Evolutionary conservation across 768 basidiomycete species (phyloP).

Genomic region (Chalciporus piperatus): DNA sequence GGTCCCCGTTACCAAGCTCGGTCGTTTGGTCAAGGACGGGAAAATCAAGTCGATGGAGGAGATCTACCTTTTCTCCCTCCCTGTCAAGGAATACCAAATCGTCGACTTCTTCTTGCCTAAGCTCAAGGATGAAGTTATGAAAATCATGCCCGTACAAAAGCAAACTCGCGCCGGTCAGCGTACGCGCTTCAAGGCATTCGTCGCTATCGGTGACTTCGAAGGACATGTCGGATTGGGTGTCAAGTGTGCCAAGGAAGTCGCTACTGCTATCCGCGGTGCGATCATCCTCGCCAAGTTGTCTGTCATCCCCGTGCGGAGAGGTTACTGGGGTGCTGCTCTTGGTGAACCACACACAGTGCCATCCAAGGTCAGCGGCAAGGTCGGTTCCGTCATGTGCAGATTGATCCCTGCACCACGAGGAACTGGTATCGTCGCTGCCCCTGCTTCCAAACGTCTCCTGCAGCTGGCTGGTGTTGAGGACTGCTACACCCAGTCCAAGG

Average conservation of each 20-base stretch:
- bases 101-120: slow-evolving; percentile 99
- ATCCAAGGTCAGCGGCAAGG: slow-evolving; percentile 97
- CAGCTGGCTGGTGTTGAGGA: slow-evolving; percentile 98
- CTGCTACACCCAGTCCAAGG: slow-evolving; percentile 96
- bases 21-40: slow-evolving; percentile 98
- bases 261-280: slow-evolving; percentile 98
- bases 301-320: slow-evolving; percentile 96
- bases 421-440: slow-evolving; percentile 99
- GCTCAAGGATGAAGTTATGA: slow-evolving; percentile 99
- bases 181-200: slow-evolving; percentile 99
- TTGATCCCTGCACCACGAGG: slow-evolving; percentile 98
- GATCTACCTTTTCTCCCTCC: slow-evolving; percentile 99
- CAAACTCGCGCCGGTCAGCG: slow-evolving; percentile 99
- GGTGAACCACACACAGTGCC: slow-evolving; percentile 99
- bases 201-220: slow-evolving; percentile 98
- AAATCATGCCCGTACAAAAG: slow-evolving; percentile 99
- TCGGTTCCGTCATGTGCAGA: slow-evolving; percentile 98
- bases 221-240: slow-evolving; percentile 99
- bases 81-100: slow-evolving; percentile 99
- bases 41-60: slow-evolving; percentile 99
- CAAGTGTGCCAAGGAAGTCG: slow-evolving; percentile 99
- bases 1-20: slow-evolving; percentile 98
- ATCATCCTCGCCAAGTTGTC: slow-evolving; percentile 99
- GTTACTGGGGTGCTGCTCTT: slow-evolving; percentile 99
- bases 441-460: slow-evolving; percentile 92